Evolutionary conservation across 768 basidiomycete genomes (phyloP).

Genomic region (Amyloporia xantha): DNA sequence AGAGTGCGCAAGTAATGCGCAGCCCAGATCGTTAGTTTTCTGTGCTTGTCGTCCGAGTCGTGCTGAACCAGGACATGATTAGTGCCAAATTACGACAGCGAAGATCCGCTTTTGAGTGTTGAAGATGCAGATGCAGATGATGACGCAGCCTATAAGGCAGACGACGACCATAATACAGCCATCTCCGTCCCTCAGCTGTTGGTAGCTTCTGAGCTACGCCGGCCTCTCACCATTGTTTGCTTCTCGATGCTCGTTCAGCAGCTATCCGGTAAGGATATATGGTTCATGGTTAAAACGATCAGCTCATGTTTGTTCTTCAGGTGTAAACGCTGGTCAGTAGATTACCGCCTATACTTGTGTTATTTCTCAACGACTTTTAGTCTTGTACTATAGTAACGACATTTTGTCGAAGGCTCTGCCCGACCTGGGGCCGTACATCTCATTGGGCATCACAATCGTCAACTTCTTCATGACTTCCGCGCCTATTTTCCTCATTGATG

Average conservation of each 20-base stretch:
- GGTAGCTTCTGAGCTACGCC: slow-evolving; percentile 42
- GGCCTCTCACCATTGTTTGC: slow-evolving; percentile 58
- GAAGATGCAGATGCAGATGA: slow-evolving; percentile 23
- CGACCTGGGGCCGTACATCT: slow-evolving; percentile 72
- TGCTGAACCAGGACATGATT: too few relatives aligned
- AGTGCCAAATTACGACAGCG: slow-evolving; percentile 16
- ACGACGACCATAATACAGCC: slow-evolving; percentile 22
- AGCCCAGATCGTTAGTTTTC: slow-evolving; percentile 9
- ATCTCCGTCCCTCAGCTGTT: slow-evolving; percentile 51
- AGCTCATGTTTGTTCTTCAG: slow-evolving; percentile 27
- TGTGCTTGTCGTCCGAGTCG: too few relatives aligned
- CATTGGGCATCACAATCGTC: slow-evolving; percentile 76
- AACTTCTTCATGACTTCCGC: slow-evolving; percentile 83
- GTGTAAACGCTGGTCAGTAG: slow-evolving; percentile 65
- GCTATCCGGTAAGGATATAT: slow-evolving; percentile 50
- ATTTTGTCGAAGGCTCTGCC: slow-evolving; percentile 81
- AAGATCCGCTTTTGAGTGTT: slow-evolving; percentile 37
- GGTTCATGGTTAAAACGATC: not conserved
- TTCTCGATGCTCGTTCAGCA: slow-evolving; percentile 76
- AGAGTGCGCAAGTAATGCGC: slow-evolving; percentile 17
- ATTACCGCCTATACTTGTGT: not conserved
- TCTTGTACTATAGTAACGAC: slow-evolving; percentile 87
- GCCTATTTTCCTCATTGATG: slow-evolving; percentile 83
- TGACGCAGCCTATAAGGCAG: slow-evolving; percentile 8
- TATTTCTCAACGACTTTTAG: slow-evolving; percentile 28